Conservation (phyloP, 306 rosid genomes). For the Coriaria nepalensis region DNA sequence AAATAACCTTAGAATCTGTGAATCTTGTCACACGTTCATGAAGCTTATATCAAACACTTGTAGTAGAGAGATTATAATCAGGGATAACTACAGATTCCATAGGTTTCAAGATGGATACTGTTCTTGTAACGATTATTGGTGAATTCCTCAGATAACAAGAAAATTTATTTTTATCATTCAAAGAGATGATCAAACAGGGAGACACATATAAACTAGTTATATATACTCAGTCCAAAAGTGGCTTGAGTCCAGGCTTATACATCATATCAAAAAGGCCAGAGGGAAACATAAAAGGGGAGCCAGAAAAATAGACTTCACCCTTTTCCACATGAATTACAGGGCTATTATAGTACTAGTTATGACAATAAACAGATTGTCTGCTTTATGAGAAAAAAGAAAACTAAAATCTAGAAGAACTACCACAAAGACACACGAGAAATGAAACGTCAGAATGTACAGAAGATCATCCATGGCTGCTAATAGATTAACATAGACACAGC, state of each 20-base stretch:
- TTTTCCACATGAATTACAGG: slow-evolving; percentile 21
- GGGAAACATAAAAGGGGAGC: slow-evolving; percentile 32
- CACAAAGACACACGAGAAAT: slow-evolving; percentile 36
- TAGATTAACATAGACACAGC: slow-evolving; percentile 65
- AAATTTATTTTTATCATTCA: not conserved
- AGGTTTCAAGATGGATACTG: slow-evolving; percentile 11
- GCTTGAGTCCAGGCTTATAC: slow-evolving; percentile 18
- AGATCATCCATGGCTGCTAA: slow-evolving; percentile 92
- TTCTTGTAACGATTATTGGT: slow-evolving; percentile 17
- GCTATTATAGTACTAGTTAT: slow-evolving; percentile 18
- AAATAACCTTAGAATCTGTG: slow-evolving; percentile 16
- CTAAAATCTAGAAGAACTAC: slow-evolving; percentile 25
- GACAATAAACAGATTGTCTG: slow-evolving; percentile 24
- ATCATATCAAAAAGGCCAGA: slow-evolving; percentile 8
- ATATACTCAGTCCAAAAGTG: slow-evolving; percentile 26
- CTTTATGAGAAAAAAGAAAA: slow-evolving; percentile 25
- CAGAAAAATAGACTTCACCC: slow-evolving; percentile 56
- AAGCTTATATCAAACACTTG: too few relatives aligned
- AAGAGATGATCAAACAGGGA: not conserved
- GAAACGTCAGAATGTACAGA: slow-evolving; percentile 64
- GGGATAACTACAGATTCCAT: slow-evolving; percentile 14
- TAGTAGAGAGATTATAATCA: too few relatives aligned
- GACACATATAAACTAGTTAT: slow-evolving; percentile 9
- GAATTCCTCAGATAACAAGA: not conserved
- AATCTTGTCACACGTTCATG: slow-evolving; percentile 15